Conservation (phyloP, 2,329 filamentous ascomycete species). For the Monilinia polystroma region DNA sequence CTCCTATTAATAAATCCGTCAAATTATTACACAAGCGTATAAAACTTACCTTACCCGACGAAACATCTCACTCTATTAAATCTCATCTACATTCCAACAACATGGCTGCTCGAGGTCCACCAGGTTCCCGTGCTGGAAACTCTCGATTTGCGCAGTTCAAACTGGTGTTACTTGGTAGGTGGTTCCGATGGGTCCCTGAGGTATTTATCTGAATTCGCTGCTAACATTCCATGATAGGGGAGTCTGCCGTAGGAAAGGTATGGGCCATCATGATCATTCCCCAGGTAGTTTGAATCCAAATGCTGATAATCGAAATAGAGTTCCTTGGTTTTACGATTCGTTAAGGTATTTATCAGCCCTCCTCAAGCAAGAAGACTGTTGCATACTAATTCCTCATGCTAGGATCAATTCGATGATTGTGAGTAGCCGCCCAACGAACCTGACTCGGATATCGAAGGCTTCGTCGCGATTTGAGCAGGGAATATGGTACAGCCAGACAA, state of each 20-base stretch:
- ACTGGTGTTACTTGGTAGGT: slow-evolving; percentile 88
- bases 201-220: not conserved
- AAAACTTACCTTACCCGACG: not conserved
- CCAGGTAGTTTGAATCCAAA: slow-evolving; percentile 19
- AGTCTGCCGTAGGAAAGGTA: slow-evolving; percentile 99
- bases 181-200: slow-evolving; percentile 1
- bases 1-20: not conserved
- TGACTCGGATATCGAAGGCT: not conserved
- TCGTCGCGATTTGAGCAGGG: not conserved
- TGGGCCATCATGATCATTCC: slow-evolving; percentile 27
- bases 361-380: not conserved
- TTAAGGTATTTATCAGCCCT: slow-evolving; percentile 69
- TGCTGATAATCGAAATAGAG: slow-evolving; percentile 57
- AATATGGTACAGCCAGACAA: not conserved
- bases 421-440: slow-evolving; percentile 18
- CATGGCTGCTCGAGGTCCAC: slow-evolving; percentile 82
- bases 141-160: slow-evolving; percentile 98
- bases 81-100: slow-evolving; percentile 46
- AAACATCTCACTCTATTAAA: slow-evolving; percentile 17
- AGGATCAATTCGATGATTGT: slow-evolving; percentile 96
- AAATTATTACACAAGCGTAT: slow-evolving; percentile 3
- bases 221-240: slow-evolving; percentile 62
- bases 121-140: slow-evolving; percentile 63
- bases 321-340: slow-evolving; percentile 95
- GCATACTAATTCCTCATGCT: slow-evolving; percentile 23